phyloP scores from a whole-genome alignment of 129 eudicot genomes.

The Solidago caesia region DNA sequence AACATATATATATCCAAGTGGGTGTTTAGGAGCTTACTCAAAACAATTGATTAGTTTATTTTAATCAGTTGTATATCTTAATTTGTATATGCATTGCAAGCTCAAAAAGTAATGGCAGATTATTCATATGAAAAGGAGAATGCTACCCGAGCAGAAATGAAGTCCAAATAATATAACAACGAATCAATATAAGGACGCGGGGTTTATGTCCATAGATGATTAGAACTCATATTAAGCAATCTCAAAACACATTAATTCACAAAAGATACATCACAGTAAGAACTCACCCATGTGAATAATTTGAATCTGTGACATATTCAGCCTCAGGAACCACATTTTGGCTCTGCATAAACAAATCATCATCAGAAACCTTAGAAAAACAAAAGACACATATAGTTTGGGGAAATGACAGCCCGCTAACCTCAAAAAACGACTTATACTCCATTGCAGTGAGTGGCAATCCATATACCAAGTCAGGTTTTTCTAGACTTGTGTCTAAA shows the following conservation, averaged over 20 bases:
- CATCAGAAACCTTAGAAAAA: conserved; percentile 25
- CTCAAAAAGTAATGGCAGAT: no score
- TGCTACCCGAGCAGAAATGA: no score
- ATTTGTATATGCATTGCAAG: no score
- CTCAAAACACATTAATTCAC: not conserved
- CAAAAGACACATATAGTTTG: not conserved
- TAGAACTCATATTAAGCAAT: not conserved
- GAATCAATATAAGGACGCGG: no score
- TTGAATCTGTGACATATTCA: conserved; percentile 53
- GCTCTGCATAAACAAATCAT: conserved; percentile 45
- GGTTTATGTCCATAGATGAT: no score
- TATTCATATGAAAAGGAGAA: no score
- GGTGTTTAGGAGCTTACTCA: no score
- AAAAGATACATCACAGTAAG: not conserved
- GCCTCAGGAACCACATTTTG: conserved; percentile 69
- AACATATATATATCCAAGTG: no score
- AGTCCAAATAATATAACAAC: no score
- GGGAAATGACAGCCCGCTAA: conserved; percentile 21
- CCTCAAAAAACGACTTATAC: conserved; percentile 80
- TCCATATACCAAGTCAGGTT: conserved; percentile 56
- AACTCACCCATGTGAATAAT: conserved; percentile 59
- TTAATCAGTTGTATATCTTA: no score
- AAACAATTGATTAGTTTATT: no score
- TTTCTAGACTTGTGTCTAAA: conserved; percentile 22
- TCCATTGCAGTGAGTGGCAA: conserved; percentile 80